phyloP scores from a whole-genome alignment of 345 rosid genomes.

The Chamaenerion angustifolium region DNA sequence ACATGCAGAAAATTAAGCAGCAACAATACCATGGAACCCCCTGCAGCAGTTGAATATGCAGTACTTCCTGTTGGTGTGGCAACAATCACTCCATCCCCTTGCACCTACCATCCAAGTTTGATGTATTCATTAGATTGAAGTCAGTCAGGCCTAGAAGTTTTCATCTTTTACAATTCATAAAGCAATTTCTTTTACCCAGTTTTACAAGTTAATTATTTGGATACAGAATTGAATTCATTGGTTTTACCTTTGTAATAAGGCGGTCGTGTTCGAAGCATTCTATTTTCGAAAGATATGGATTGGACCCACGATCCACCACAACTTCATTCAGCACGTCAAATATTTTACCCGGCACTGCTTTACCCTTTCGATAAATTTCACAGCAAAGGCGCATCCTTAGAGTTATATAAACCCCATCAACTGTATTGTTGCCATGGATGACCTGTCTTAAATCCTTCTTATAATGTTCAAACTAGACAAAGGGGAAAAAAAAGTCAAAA shows the following conservation, averaged over 20 bases:
- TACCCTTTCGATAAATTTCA: constrained; percentile 83
- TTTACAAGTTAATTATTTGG: neutral
- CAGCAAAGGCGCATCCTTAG: constrained; percentile 90
- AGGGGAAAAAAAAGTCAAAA: constrained; percentile 4
- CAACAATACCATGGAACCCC: constrained; percentile 99
- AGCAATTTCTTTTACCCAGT: too few relatives aligned
- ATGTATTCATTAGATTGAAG: too few relatives aligned
- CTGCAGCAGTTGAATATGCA: constrained; percentile 96
- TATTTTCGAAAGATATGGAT: constrained; percentile 93
- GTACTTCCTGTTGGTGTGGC: constrained; percentile 99
- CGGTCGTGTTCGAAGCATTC: constrained; percentile 96
- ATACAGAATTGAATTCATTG: neutral
- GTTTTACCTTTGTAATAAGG: constrained; percentile 82
- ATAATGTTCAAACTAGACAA: constrained; percentile 59
- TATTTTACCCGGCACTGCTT: constrained; percentile 84
- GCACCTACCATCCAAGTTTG: constrained; percentile 39
- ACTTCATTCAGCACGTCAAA: constrained; percentile 89
- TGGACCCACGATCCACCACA: constrained; percentile 95
- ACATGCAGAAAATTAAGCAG: too few relatives aligned
- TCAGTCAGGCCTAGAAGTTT: too few relatives aligned
- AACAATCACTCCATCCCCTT: constrained; percentile 97
- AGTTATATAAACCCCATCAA: constrained; percentile 92
- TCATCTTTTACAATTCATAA: neutral
- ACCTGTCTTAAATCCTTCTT: constrained; percentile 75
- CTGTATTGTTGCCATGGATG: constrained; percentile 67